Conservation (phyloP, 805 yeast species). For the Isabelozyma heimii region DNA sequence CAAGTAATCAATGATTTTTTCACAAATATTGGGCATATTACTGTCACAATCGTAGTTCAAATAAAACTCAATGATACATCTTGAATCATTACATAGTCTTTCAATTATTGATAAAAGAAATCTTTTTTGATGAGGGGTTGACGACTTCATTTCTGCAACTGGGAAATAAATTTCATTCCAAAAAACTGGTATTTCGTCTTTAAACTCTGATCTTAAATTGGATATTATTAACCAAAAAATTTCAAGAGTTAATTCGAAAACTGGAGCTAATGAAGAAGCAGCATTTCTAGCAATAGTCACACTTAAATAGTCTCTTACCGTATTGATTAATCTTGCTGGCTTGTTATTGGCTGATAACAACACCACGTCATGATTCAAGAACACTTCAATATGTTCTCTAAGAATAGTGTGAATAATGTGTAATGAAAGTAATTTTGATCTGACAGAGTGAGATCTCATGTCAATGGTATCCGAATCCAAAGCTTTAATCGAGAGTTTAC, state of each 20-base stretch:
- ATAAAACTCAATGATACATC: slow-evolving; percentile 87
- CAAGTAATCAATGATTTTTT: slow-evolving; percentile 73
- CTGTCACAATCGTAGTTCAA: slow-evolving; percentile 94
- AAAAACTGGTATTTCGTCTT: slow-evolving; percentile 90
- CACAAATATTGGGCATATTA: slow-evolving; percentile 79
- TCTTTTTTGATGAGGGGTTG: slow-evolving; percentile 90
- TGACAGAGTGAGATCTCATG: slow-evolving; percentile 86
- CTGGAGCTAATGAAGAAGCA: slow-evolving; percentile 86
- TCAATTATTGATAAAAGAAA: slow-evolving; percentile 80
- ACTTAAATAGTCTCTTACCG: slow-evolving; percentile 81
- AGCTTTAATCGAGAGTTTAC: slow-evolving; percentile 83
- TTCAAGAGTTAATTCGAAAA: slow-evolving; percentile 87
- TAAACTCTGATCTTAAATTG: slow-evolving; percentile 82
- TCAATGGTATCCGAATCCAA: slow-evolving; percentile 75
- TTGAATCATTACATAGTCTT: slow-evolving; percentile 81
- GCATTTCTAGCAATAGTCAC: slow-evolving; percentile 86
- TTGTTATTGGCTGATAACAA: slow-evolving; percentile 50
- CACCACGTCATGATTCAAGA: slow-evolving; percentile 57
- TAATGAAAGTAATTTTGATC: slow-evolving; percentile 85
- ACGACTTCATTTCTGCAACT: slow-evolving; percentile 84
- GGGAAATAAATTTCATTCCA: slow-evolving; percentile 93
- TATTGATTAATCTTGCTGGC: slow-evolving; percentile 65
- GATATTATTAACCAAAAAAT: slow-evolving; percentile 88
- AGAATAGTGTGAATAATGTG: slow-evolving; percentile 85
- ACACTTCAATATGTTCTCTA: slow-evolving; percentile 80